phyloP scores from a whole-genome alignment of 305 asterid genomes.

The Fraxinus latifolia region DNA sequence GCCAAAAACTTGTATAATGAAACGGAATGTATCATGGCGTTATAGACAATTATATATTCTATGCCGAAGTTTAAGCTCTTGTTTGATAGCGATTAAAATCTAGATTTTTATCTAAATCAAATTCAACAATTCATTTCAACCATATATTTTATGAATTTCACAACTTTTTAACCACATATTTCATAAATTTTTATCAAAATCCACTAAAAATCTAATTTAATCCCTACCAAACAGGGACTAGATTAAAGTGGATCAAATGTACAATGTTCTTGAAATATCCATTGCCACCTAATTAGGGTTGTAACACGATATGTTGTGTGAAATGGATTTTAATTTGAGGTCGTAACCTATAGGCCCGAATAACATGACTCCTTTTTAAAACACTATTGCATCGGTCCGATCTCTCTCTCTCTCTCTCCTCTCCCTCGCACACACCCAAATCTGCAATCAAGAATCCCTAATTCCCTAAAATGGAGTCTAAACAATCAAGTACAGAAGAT shows the following conservation, averaged over 20 bases:
- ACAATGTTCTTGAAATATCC: background rate
- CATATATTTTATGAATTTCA: too few species aligned
- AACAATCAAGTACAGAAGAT: slow-evolving; percentile 31
- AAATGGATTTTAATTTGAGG: too few species aligned
- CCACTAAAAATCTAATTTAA: too few species aligned
- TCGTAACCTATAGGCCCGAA: too few species aligned
- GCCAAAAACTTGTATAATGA: background rate
- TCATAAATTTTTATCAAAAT: too few species aligned
- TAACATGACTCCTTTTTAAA: background rate
- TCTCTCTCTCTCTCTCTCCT: background rate
- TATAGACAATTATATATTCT: background rate
- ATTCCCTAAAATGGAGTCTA: slow-evolving; percentile 43
- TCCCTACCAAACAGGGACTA: too few species aligned
- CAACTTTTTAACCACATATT: too few species aligned
- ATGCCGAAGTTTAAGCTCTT: background rate
- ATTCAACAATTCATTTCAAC: too few species aligned
- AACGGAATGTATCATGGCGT: background rate
- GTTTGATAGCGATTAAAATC: too few species aligned
- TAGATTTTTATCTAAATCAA: too few species aligned
- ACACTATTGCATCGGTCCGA: background rate
- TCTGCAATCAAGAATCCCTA: slow-evolving; percentile 17
- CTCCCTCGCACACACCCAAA: too few species aligned
- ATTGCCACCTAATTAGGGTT: background rate
- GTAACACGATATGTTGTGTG: background rate
- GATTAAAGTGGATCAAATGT: background rate